Base-by-base conservation (phyloP, 805 yeast species). In the Monosporozyma yasuniensis region DNA sequence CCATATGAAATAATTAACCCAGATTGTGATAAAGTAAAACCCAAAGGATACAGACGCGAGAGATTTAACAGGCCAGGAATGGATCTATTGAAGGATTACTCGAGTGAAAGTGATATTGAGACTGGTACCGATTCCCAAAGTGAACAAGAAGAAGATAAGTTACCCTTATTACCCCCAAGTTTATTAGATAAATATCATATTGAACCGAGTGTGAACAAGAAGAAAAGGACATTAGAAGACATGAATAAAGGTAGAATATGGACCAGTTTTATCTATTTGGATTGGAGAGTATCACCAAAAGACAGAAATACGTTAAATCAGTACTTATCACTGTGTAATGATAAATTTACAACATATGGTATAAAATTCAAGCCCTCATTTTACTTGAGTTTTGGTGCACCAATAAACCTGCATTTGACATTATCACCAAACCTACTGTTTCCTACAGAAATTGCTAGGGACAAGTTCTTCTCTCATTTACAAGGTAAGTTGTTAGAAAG, bases 371-470 rank as follows among this genome's bases (percentile, higher is more conserved):
- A 58, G 39, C 68, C 69, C 1, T 41, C 58, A 41, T 58, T 52
- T 43, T n/a, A 52, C 8, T 54, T 59, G 16, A 45, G 56, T 2
- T 50, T 64, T 21, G 67, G 67, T 0, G 53, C 67, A 3, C 64
- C 64, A 2, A 19, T 47, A 12, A 61, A 64, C 1, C 50, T 66
- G 28, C 70, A 66, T 44, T 46, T 66, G 3, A 56, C 70, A 0
- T 48, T 66, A 34, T 50, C 59, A 2, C 48, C 55, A 4, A 54
- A 52, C 39, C 8, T 35, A 18, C 19, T 6, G 11, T 35, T 35
- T 5, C 22, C 22, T 8, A 18, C 39, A 35, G 51, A 49, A 18
- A 38, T 21, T 2, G 52, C 56, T 21, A 47, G 64, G 25, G 53
- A 59, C 14, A 10, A 3, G 4, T 49, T 54, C 5, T 25, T 44